phyloP scores from a whole-genome alignment of 441 rosid species.

The Biscutella laevigata region DNA sequence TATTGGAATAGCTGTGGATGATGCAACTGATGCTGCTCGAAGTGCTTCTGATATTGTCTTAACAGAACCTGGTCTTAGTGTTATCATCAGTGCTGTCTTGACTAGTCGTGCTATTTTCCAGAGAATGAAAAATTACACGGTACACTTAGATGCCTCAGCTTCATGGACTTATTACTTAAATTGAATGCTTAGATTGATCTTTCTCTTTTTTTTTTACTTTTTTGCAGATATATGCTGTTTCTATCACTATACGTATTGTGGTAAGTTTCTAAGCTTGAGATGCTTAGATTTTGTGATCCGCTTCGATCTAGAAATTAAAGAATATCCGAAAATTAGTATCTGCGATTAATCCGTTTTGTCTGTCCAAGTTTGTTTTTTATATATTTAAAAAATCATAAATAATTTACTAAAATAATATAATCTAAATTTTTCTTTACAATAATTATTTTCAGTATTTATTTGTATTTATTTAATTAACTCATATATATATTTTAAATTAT shows the following conservation, averaged over 20 bases:
- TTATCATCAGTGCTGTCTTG: slow-evolving; percentile 39
- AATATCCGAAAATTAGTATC: too few species aligned
- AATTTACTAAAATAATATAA: too few species aligned
- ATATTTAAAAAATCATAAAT: too few species aligned
- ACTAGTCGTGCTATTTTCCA: slow-evolving; percentile 51
- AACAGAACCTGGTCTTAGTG: slow-evolving; percentile 52
- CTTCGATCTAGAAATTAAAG: too few species aligned
- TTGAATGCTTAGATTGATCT: not conserved
- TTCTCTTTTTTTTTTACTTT: not conserved
- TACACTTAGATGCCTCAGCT: slow-evolving; percentile 14
- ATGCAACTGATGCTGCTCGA: slow-evolving; percentile 46
- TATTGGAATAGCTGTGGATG: slow-evolving; percentile 55
- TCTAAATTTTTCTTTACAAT: too few species aligned
- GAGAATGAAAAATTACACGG: slow-evolving; percentile 47
- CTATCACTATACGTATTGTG: slow-evolving; percentile 48
- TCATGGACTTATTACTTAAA: not conserved
- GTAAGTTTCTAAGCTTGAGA: slow-evolving; percentile 25
- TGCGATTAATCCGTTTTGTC: too few species aligned
- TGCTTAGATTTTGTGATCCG: not conserved
- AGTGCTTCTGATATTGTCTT: slow-evolving; percentile 56
- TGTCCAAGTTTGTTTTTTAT: too few species aligned
- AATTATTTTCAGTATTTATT: too few species aligned
- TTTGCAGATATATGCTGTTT: slow-evolving; percentile 41
- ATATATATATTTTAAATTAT: too few species aligned
- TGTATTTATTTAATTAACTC: too few species aligned